These are phyloP conservation scores for Epichloe glyceriae DNA, from an alignment of 2,329 filamentous ascomycete genomes.

Conservation along the genomic window DNA sequence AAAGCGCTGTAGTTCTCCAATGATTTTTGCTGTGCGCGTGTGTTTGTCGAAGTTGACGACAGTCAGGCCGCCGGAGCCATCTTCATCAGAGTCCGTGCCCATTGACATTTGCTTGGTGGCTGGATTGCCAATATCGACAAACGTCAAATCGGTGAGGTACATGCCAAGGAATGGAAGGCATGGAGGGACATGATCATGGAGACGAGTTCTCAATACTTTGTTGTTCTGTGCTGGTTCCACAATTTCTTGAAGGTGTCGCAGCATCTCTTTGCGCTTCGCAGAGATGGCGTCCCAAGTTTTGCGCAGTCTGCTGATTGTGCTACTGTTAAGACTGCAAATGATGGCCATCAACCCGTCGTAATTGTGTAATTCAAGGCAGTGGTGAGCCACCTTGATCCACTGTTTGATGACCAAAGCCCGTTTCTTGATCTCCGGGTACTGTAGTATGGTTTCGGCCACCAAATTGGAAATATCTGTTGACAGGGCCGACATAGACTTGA, in stretches of 20 bases:
- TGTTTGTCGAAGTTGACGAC: slow-evolving; percentile 99
- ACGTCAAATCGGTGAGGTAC: slow-evolving; percentile 91
- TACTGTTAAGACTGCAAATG: slow-evolving; percentile 84
- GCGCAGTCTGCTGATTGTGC: slow-evolving; percentile 75
- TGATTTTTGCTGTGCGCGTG: slow-evolving; percentile 85
- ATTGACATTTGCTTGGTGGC: slow-evolving; percentile 59
- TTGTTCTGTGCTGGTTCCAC: slow-evolving; percentile 89
- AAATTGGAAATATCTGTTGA: slow-evolving; percentile 88
- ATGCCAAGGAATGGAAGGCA: slow-evolving; percentile 94
- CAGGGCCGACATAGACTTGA: slow-evolving; percentile 84
- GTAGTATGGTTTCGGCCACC: slow-evolving; percentile 84
- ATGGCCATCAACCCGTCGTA: slow-evolving; percentile 97
- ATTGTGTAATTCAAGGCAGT: slow-evolving; percentile 81
- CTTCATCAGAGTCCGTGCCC: slow-evolving; percentile 38
- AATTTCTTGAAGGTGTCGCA: slow-evolving; percentile 69
- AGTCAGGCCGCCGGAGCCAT: slow-evolving; percentile 51
- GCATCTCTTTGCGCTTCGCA: slow-evolving; percentile 64
- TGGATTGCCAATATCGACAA: slow-evolving; percentile 88
- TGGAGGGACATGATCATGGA: slow-evolving; percentile 77
- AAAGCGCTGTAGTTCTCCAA: slow-evolving; percentile 89
- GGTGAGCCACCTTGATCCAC: slow-evolving; percentile 89
- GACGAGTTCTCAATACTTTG: slow-evolving; percentile 66
- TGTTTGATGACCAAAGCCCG: slow-evolving; percentile 85
- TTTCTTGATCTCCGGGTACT: slow-evolving; percentile 83
- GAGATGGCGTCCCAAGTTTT: slow-evolving; percentile 88